These are phyloP conservation scores for Arctium lappa DNA, from an alignment of 129 eudicot genomes.

Conservation along the genomic window DNA sequence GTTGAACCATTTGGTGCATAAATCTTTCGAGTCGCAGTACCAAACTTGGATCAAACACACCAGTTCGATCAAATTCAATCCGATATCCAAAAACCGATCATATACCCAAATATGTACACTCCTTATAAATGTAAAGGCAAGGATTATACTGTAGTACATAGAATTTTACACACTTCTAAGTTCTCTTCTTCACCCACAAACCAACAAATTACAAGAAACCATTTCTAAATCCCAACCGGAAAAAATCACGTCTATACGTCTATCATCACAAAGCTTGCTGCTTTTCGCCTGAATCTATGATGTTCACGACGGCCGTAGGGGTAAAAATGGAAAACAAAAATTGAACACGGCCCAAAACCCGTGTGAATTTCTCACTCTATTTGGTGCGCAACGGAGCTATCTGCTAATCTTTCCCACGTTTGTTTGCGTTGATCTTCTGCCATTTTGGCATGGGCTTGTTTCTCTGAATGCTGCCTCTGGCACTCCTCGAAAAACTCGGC, in stretches of 20 bases:
- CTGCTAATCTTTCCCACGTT: conserved; percentile 69
- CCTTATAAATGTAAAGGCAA: conserved; percentile 4
- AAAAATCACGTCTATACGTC: conserved; percentile 36
- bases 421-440: conserved; percentile 51
- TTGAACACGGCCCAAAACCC: background rate
- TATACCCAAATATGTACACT: conserved; percentile 25
- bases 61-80: background rate
- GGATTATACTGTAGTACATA: conserved; percentile 15
- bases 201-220: conserved; percentile 32
- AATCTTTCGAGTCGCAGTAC: too few relatives aligned
- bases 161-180: conserved; percentile 23
- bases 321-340: conserved; percentile 27
- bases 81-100: background rate
- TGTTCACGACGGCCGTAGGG: conserved; percentile 19
- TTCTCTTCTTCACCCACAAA: conserved; percentile 29
- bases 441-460: conserved; percentile 39
- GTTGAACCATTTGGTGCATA: background rate
- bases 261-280: conserved; percentile 29
- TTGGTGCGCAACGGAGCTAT: conserved; percentile 40
- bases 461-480: conserved; percentile 59
- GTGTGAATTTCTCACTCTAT: conserved; percentile 32
- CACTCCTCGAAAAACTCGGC: conserved; percentile 69
- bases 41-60: too few relatives aligned
- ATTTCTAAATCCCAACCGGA: conserved; percentile 33
- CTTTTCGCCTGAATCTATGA: conserved; percentile 35